These are phyloP conservation scores for Cenchrus americanus DNA, from an alignment of 176 grass and related monocot species.

Conservation along the genomic window DNA sequence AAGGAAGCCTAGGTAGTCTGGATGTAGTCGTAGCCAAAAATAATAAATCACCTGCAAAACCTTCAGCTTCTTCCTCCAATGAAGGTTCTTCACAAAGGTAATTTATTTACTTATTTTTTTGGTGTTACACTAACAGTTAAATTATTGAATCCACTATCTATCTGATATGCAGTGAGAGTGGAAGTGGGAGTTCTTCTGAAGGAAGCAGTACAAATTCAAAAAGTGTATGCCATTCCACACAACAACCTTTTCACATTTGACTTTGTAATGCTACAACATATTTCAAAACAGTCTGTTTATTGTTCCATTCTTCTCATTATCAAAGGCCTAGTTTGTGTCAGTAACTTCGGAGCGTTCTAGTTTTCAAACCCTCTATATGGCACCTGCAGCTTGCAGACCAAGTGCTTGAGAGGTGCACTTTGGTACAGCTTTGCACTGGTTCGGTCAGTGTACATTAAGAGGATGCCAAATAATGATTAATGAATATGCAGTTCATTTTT, in stretches of 20 bases:
- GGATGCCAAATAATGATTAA: conserved; percentile 13
- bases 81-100: conserved; percentile 66
- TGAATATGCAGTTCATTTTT: conserved; percentile 15
- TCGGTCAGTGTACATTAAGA: conserved; percentile 27
- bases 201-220: conserved; percentile 67
- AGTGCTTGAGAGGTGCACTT: conserved; percentile 28
- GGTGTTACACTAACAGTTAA: conserved; percentile 15
- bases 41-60: conserved; percentile 49
- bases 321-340: conserved; percentile 28
- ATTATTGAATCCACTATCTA: conserved; percentile 14
- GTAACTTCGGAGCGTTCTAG: conserved; percentile 16
- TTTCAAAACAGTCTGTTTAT: conserved; percentile 24
- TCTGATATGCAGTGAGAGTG: conserved; percentile 58
- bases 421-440: conserved; percentile 24
- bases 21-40: conserved; percentile 49
- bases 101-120: conserved; percentile 26
- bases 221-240: conserved; percentile 52
- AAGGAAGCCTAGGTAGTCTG: conserved; percentile 64
- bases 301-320: conserved; percentile 22
- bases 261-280: conserved; percentile 2
- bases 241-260: conserved; percentile 20
- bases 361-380: conserved; percentile 16
- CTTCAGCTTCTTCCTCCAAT: conserved; percentile 56
- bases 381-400: conserved; percentile 3
- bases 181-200: conserved; percentile 60